Percentiles rank a stretch among this genome's conserved stretches.
Evolutionary conservation across 768 basidiomycete genomes (phyloP).

Genomic region (Tulasnella sp.): DNA sequence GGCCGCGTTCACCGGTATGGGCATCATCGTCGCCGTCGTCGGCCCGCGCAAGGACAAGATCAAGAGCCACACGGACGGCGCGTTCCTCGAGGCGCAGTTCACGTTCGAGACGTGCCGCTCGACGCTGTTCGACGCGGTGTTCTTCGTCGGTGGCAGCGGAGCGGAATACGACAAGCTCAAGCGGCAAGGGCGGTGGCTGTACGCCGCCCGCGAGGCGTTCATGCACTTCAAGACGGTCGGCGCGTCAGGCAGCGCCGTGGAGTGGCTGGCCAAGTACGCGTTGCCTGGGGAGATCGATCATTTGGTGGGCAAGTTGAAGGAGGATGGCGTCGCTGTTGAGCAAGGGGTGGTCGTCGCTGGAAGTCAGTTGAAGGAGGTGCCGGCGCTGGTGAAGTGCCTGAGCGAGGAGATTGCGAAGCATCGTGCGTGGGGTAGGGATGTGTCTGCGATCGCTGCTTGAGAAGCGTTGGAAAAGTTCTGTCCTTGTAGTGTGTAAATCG

Average conservation of each 20-base stretch:
- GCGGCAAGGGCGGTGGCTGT: constrained; percentile 70
- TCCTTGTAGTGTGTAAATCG: neutral
- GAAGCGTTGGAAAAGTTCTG: neutral
- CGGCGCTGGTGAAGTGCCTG: constrained; percentile 44
- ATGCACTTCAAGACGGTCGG: constrained; percentile 85
- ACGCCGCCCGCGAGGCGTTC: constrained; percentile 84
- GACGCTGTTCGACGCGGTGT: constrained; percentile 80
- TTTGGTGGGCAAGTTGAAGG: constrained; percentile 41
- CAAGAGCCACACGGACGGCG: constrained; percentile 45
- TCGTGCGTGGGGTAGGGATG: constrained; percentile 44
- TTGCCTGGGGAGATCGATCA: constrained; percentile 46
- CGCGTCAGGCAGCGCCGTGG: constrained; percentile 58
- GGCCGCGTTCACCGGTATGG: constrained; percentile 54
- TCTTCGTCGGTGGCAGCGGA: constrained; percentile 68
- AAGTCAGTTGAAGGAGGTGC: constrained; percentile 40
- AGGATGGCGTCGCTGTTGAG: constrained; percentile 35
- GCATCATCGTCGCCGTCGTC: constrained; percentile 66
- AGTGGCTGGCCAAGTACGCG: constrained; percentile 45
- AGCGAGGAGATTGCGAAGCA: constrained; percentile 47
- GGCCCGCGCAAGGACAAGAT: constrained; percentile 66
- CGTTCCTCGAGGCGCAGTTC: constrained; percentile 57
- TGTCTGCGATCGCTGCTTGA: constrained; percentile 35
- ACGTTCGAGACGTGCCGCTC: constrained; percentile 80
- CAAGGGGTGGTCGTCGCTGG: constrained; percentile 48
- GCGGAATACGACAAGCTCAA: constrained; percentile 59